Evolutionary conservation across 164 flowering plant species (phyloP).

Genomic region (Akebia trifoliata): DNA sequence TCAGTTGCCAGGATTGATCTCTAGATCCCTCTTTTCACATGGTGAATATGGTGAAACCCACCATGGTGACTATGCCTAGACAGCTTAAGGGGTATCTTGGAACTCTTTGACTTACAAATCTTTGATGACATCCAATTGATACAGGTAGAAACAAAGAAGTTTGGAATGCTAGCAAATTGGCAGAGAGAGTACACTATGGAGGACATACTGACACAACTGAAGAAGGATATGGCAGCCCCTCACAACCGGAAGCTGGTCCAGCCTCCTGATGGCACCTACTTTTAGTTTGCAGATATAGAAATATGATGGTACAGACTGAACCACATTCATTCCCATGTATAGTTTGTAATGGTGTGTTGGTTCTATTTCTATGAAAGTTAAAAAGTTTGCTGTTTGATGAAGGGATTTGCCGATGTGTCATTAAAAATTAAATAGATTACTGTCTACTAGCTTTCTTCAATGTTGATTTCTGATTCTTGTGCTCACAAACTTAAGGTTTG

Average conservation of each 20-base stretch:
- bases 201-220: too few relatives aligned
- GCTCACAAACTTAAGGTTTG: too few relatives aligned
- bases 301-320: neutral
- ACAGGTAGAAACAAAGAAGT: conserved; percentile 77
- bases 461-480: too few relatives aligned
- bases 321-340: neutral
- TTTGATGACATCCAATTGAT: neutral
- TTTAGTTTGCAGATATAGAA: conserved; percentile 53
- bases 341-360: neutral
- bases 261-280: conserved; percentile 84
- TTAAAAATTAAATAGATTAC: neutral
- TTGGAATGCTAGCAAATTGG: conserved; percentile 73
- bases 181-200: conserved; percentile 75
- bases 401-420: conserved; percentile 1
- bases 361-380: neutral
- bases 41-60: neutral
- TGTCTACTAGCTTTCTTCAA: too few relatives aligned
- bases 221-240: conserved; percentile 82
- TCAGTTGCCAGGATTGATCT: neutral
- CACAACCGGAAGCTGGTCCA: conserved; percentile 83
- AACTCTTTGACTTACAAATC: neutral
- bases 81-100: too few relatives aligned
- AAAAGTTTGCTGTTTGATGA: conserved; percentile 1
- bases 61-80: neutral
- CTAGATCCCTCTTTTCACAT: neutral